phyloP scores from a whole-genome alignment of 176 grass and related monocot species.

The Rhynchospora breviuscula region DNA sequence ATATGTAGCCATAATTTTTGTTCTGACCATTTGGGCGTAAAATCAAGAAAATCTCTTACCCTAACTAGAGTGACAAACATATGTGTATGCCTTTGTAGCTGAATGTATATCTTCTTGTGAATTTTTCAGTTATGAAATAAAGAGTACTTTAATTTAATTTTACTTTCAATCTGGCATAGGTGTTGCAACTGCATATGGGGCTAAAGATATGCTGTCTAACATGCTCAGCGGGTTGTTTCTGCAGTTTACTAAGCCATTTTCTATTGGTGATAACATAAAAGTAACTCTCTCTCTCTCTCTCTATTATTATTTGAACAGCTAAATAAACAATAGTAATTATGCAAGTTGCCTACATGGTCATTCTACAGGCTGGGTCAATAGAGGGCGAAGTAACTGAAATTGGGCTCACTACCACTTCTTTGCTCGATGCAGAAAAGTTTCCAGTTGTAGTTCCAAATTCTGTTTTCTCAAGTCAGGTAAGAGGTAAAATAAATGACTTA shows the following conservation, averaged over 20 bases:
- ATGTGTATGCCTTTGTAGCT: neutral
- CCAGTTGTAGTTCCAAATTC: constrained; percentile 86
- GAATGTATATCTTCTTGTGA: neutral
- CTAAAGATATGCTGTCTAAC: constrained; percentile 85
- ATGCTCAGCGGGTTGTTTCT: constrained; percentile 77
- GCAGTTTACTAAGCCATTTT: constrained; percentile 70
- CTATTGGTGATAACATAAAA: constrained; percentile 77
- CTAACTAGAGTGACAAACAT: neutral
- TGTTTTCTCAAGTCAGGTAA: constrained; percentile 87
- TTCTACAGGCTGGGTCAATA: constrained; percentile 72
- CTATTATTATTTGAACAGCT: neutral
- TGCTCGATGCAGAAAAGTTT: constrained; percentile 71
- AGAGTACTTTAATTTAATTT: neutral
- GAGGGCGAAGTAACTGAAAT: constrained; percentile 75
- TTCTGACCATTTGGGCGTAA: neutral
- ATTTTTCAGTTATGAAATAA: neutral
- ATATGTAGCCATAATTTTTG: neutral
- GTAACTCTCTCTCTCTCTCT: constrained; percentile 21
- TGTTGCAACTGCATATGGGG: constrained; percentile 89
- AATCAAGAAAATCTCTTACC: neutral
- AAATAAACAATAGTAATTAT: no score
- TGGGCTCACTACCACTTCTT: constrained; percentile 67
- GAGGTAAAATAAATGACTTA: constrained; percentile 39
- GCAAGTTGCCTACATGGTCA: neutral
- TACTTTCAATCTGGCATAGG: constrained; percentile 35